Evolutionary conservation across 2,329 filamentous ascomycete species (phyloP).

Genomic region (Microdochium paspali): DNA sequence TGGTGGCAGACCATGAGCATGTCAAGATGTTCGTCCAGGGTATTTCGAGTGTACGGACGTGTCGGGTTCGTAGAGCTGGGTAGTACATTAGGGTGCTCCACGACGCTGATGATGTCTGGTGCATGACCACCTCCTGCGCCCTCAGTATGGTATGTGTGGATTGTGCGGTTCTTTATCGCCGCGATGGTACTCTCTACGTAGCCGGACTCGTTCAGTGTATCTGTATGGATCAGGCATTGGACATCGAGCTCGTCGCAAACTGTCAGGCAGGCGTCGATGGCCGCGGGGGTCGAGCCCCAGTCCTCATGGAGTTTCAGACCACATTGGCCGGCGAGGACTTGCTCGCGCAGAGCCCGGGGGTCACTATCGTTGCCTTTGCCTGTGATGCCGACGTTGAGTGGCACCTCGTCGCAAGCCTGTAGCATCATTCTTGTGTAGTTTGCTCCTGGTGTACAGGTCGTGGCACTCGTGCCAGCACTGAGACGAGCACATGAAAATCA

Average conservation of each 20-base stretch:
- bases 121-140: slow-evolving; percentile 91
- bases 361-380: slow-evolving; percentile 87
- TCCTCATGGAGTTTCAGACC: slow-evolving; percentile 94
- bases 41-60: slow-evolving; percentile 82
- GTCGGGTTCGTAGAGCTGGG: slow-evolving; percentile 91
- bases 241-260: slow-evolving; percentile 90
- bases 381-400: slow-evolving; percentile 83
- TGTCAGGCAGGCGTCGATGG: slow-evolving; percentile 76
- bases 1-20: slow-evolving; percentile 99
- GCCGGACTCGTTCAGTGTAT: slow-evolving; percentile 94
- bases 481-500: not conserved
- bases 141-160: slow-evolving; percentile 96
- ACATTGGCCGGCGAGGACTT: slow-evolving; percentile 74
- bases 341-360: slow-evolving; percentile 62
- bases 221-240: slow-evolving; percentile 90
- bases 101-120: slow-evolving; percentile 90
- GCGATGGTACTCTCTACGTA: slow-evolving; percentile 86
- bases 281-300: slow-evolving; percentile 85
- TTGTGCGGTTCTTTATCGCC: slow-evolving; percentile 78
- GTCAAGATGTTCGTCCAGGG: slow-evolving; percentile 90
- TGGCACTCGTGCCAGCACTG: slow-evolving; percentile 80
- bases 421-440: slow-evolving; percentile 83
- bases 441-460: slow-evolving; percentile 83
- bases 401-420: slow-evolving; percentile 71
- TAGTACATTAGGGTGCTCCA: slow-evolving; percentile 80